Conservation (phyloP, 2,329 filamentous ascomycete genomes). For the Hypoxylon rubiginosum region DNA sequence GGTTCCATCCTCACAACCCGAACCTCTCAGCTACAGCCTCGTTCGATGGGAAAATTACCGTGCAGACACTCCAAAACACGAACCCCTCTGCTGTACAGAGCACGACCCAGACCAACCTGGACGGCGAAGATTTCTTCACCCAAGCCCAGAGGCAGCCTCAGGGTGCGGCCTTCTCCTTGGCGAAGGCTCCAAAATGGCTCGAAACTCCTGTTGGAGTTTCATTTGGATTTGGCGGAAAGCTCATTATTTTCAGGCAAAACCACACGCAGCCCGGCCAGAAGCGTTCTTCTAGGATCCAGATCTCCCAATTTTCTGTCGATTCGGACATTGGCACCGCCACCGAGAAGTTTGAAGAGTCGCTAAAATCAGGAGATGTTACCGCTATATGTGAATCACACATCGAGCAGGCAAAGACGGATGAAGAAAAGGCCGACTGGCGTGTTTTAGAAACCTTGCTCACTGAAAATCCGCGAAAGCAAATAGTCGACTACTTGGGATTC, state of each 20-base stretch:
- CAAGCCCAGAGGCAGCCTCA: conserved; percentile 94
- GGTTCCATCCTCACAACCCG: conserved; percentile 94
- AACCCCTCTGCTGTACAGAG: conserved; percentile 80
- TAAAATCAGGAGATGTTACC: conserved; percentile 82
- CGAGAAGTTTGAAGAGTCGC: conserved; percentile 85
- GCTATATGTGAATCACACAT: conserved; percentile 86
- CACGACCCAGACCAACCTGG: conserved; percentile 76
- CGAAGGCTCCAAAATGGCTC: conserved; percentile 90
- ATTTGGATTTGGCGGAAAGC: conserved; percentile 95
- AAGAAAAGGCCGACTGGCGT: conserved; percentile 96
- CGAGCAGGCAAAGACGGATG: conserved; percentile 80
- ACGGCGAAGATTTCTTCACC: conserved; percentile 96
- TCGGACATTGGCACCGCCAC: conserved; percentile 86
- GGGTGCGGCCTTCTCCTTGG: conserved; percentile 87
- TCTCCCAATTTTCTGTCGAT: conserved; percentile 91
- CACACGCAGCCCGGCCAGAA: conserved; percentile 72
- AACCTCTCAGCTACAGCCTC: conserved; percentile 93
- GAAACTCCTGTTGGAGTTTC: conserved; percentile 87
- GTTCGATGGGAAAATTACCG: conserved; percentile 94
- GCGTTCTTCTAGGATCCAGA: conserved; percentile 80
- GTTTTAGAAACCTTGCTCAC: conserved; percentile 91
- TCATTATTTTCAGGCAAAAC: conserved; percentile 79
- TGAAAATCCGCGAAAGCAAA: conserved; percentile 85
- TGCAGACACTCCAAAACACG: conserved; percentile 95
- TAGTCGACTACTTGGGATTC: conserved; percentile 93